Evolutionary conservation across 805 yeast species (phyloP).

Genomic region (Komagataella populi): DNA sequence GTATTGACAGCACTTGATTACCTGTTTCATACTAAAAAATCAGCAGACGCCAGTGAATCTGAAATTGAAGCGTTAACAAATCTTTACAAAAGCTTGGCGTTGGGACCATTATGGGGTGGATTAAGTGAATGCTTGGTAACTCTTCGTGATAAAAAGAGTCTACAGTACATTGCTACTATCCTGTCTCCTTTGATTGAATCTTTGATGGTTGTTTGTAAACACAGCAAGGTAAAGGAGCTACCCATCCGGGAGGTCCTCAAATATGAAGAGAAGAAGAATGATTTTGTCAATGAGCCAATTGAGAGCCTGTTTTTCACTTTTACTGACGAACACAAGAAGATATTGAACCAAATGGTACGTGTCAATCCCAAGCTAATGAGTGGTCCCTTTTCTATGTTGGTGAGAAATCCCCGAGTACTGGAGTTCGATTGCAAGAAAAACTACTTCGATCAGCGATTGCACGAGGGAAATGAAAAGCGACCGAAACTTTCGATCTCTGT

Average conservation of each 20-base stretch:
- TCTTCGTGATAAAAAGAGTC: slow-evolving; percentile 42
- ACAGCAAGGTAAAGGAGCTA: slow-evolving; percentile 48
- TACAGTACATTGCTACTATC: slow-evolving; percentile 62
- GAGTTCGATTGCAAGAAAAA: slow-evolving; percentile 91
- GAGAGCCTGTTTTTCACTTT: slow-evolving; percentile 73
- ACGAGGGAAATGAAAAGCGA: slow-evolving; percentile 27
- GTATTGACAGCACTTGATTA: slow-evolving; percentile 82
- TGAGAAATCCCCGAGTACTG: slow-evolving; percentile 74
- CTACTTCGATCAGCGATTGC: slow-evolving; percentile 68
- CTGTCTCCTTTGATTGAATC: slow-evolving; percentile 82
- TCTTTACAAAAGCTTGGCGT: slow-evolving; percentile 52
- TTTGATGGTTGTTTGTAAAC: slow-evolving; percentile 92
- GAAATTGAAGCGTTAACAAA: slow-evolving; percentile 36
- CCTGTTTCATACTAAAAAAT: slow-evolving; percentile 37
- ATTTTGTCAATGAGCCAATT: slow-evolving; percentile 61
- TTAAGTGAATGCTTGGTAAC: slow-evolving; percentile 57
- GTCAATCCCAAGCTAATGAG: slow-evolving; percentile 86
- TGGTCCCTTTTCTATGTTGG: slow-evolving; percentile 87
- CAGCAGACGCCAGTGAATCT: slow-evolving; percentile 7
- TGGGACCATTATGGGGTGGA: slow-evolving; percentile 79
- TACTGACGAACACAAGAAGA: slow-evolving; percentile 78
- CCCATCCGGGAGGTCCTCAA: slow-evolving; percentile 41
- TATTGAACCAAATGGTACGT: slow-evolving; percentile 83
- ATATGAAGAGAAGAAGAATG: slow-evolving; percentile 49
- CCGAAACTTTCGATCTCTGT: slow-evolving; percentile 51